Conservation (phyloP, 2,329 filamentous ascomycete species). For the Aspergillus neotritici region DNA sequence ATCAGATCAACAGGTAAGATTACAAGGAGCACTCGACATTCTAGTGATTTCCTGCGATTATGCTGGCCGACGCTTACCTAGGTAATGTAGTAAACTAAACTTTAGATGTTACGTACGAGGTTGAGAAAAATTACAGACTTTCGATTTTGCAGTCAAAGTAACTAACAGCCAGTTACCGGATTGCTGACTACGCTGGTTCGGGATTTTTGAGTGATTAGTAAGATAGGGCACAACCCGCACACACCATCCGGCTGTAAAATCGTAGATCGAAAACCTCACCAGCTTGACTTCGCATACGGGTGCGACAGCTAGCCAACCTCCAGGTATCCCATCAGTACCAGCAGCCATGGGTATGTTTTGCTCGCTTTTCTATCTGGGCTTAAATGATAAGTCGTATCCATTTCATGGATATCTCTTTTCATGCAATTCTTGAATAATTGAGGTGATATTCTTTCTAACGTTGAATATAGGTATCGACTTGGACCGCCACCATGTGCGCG, state of each 20-base stretch:
- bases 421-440: no score
- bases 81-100: no score
- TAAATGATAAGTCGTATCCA: not conserved
- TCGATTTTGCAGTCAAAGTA: no score
- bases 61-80: no score
- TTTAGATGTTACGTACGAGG: no score
- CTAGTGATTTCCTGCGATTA: no score
- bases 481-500: slow-evolving; percentile 59
- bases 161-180: no score
- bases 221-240: slow-evolving; percentile 44
- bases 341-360: slow-evolving; percentile 41
- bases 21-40: no score
- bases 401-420: no score
- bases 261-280: slow-evolving; percentile 34
- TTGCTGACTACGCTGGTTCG: no score
- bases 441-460: slow-evolving; percentile 9
- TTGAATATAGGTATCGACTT: slow-evolving; percentile 48
- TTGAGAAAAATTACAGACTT: no score
- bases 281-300: slow-evolving; percentile 32
- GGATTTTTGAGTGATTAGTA: slow-evolving; percentile 23
- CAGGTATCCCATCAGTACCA: slow-evolving; percentile 36
- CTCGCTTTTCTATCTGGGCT: not conserved
- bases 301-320: slow-evolving; percentile 38
- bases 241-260: slow-evolving; percentile 37
- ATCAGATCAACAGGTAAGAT: no score